These are phyloP conservation scores for Russula compacta DNA, from an alignment of 768 basidiomycete species.

Conservation along the genomic window DNA sequence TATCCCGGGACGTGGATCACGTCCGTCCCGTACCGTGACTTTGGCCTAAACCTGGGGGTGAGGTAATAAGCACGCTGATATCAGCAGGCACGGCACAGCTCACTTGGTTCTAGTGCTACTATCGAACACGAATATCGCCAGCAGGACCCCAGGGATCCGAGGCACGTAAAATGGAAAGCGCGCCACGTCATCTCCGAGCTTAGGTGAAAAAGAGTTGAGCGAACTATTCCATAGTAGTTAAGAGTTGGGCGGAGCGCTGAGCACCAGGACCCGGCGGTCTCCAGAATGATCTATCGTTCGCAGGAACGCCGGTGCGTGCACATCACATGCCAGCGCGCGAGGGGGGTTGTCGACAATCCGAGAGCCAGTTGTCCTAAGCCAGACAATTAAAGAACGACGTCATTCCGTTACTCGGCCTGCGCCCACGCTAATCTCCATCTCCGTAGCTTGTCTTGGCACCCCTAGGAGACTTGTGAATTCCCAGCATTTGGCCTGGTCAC, in stretches of 20 bases:
- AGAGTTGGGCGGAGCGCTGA: too few relatives aligned
- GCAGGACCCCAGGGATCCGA: not conserved
- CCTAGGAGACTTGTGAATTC: too few relatives aligned
- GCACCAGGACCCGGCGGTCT: too few relatives aligned
- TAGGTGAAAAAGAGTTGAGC: not conserved
- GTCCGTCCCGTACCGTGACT: not conserved
- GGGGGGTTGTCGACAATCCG: not conserved
- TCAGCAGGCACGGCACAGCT: not conserved
- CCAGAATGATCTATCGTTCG: not conserved
- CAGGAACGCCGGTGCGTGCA: not conserved
- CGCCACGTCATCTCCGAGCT: not conserved
- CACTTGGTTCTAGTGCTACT: not conserved
- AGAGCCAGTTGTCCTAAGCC: not conserved
- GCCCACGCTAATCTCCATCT: constrained; percentile 6
- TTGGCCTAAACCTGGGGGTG: not conserved
- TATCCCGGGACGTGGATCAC: not conserved
- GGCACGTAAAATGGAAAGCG: not conserved
- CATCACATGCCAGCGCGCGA: not conserved
- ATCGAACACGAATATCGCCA: not conserved
- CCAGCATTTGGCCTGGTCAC: not conserved
- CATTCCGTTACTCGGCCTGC: not conserved
- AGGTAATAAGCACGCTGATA: too few relatives aligned
- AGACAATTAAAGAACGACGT: not conserved
- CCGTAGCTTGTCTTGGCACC: not conserved
- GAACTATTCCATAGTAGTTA: not conserved